Percentiles rank a stretch among this genome's conserved stretches.
These are phyloP conservation scores for Cornus controversa DNA, from an alignment of 148 eudicot genomes.

Conservation along the genomic window DNA sequence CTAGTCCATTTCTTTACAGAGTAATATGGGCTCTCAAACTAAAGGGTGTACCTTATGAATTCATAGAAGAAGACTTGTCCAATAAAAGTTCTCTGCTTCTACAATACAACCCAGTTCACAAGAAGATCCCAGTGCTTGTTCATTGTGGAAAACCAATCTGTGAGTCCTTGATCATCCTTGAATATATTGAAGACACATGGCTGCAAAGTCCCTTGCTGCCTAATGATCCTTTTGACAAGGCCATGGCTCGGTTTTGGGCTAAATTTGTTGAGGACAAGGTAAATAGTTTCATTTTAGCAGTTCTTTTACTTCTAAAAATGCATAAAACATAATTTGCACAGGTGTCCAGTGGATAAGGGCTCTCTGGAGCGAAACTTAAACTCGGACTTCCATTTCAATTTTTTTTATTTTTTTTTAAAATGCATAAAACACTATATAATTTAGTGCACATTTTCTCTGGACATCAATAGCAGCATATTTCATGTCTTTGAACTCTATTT, in stretches of 20 bases:
- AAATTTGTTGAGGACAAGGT: slow-evolving; percentile 28
- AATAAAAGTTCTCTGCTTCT: background rate
- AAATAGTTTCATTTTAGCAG: background rate
- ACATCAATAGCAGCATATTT: no score
- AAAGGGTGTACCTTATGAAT: background rate
- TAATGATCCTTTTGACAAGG: slow-evolving; percentile 16
- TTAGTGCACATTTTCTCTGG: no score
- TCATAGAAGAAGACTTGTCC: background rate
- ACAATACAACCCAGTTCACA: background rate
- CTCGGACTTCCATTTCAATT: no score
- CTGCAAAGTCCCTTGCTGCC: slow-evolving; percentile 22
- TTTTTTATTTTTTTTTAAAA: no score
- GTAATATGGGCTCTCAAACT: background rate
- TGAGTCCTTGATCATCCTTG: background rate
- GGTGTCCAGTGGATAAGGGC: no score
- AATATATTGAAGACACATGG: slow-evolving; percentile 11
- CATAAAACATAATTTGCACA: no score
- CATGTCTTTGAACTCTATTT: no score
- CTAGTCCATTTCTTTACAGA: background rate
- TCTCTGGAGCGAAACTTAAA: no score
- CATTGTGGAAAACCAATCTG: background rate
- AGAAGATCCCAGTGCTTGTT: background rate
- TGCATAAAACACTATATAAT: no score
- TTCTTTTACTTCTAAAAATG: no score
- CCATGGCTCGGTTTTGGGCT: slow-evolving; percentile 26